Evolutionary conservation across 495 filamentous ascomycete genomes (phyloP), one percentile per base, ranked within the genome.

Genomic region (Astrothelium subdiscretum): DNA sequence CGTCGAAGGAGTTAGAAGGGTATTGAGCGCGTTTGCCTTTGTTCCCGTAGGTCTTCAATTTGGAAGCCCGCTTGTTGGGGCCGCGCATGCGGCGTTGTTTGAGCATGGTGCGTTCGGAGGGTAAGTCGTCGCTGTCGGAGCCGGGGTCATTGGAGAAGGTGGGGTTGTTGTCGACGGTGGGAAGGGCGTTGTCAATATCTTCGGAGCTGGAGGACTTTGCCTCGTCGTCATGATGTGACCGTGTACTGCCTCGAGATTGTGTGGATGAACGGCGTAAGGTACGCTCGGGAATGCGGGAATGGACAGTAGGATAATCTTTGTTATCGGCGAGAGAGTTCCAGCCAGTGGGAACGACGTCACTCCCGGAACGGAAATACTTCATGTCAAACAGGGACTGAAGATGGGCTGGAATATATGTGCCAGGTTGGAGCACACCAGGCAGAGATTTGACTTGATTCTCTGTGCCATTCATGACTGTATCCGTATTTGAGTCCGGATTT

Each of bases 331-430:
- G 64, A 4, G 70, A 73, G n/a, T 77, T 80, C 74, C 81, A 89
- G 20, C 87, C 90, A 10, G 79, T 77, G 2, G 87, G 87, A 29
- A 91, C 72, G 54, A 75, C 69, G 31, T 84, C 80, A n/a, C 71
- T 73, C 0, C 69, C 66, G 42, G 81, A 78, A 5, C 71, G 64
- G 65, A 85, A 81, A 62, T 86, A 81, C 67, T 81, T 81, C 65
- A 91, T 70, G 12, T 85, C 80, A 67, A 96, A 96, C 12, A 95
- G 69, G 48, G 81, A 80, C 58, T 88, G 84, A 20, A 92, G 76
- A 8, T 70, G 69, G 0, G 81, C 72, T 1, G 81, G 75, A 44
- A 87, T 78, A 59, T 74, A 72, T 62, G 69, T 76, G 15, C 70
- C 66, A 27, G 80, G 78, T 54, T 80, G 68, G 38, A 80, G 74